Percentiles rank a stretch among this genome's conserved stretches.
phyloP scores from a whole-genome alignment of 495 filamentous ascomycete species.

The Penicillium soppii region DNA sequence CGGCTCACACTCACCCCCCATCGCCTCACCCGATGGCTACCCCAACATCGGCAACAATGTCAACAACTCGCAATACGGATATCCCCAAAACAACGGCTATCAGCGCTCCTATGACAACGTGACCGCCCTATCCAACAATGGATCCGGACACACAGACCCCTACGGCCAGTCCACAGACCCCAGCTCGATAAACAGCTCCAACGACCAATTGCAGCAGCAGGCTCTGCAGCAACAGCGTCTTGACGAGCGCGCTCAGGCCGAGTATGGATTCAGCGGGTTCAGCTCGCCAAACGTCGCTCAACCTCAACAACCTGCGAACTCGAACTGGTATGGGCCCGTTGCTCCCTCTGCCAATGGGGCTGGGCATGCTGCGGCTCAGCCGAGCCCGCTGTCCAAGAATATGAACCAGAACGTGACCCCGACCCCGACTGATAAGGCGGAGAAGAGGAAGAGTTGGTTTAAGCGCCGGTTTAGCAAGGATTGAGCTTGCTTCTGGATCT shows the following conservation, averaged over 20 bases:
- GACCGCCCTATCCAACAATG: constrained; percentile 68
- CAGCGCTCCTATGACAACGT: constrained; percentile 83
- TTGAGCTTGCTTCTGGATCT: constrained; percentile 14
- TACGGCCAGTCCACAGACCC: constrained; percentile 84
- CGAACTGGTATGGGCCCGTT: constrained; percentile 24
- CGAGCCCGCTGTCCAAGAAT: constrained; percentile 10
- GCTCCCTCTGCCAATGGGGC: constrained; percentile 21
- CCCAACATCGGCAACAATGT: constrained; percentile 28
- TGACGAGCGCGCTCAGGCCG: constrained; percentile 50
- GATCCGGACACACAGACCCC: constrained; percentile 61
- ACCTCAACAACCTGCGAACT: constrained; percentile 11
- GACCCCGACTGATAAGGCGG: constrained; percentile 11
- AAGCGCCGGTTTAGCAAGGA: constrained; percentile 75
- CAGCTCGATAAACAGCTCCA: constrained; percentile 86
- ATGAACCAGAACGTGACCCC: too few relatives aligned
- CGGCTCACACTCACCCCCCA: not conserved
- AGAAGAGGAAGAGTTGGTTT: constrained; percentile 90
- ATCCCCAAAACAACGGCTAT: constrained; percentile 59
- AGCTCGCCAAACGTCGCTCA: constrained; percentile 22
- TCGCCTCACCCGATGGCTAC: constrained; percentile 7
- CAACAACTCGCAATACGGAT: constrained; percentile 49
- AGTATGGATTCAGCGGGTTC: constrained; percentile 58
- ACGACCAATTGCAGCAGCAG: constrained; percentile 67
- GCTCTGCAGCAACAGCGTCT: constrained; percentile 37
- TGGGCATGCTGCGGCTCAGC: not conserved